Evolutionary conservation across 257 asterid genomes (phyloP).

Genomic region (Solanum etuberosum): DNA sequence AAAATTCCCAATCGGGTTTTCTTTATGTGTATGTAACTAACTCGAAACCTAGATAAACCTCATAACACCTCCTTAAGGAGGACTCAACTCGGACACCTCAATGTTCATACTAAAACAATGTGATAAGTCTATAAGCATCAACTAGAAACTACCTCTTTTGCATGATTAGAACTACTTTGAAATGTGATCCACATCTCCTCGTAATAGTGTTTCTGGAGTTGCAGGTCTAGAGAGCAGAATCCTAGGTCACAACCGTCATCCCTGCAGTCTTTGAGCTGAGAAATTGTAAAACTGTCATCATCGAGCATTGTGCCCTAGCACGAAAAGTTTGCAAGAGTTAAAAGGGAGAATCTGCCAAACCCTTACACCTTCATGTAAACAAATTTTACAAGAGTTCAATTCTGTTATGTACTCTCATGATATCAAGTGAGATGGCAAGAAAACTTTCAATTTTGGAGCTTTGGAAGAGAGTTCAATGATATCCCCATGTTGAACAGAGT

Average conservation of each 20-base stretch:
- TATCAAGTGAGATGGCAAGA: conserved; percentile 37
- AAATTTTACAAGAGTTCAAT: neutral
- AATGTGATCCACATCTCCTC: neutral
- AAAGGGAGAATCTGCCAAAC: neutral
- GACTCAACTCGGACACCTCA: neutral
- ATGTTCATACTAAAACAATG: neutral
- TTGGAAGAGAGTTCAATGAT: conserved; percentile 50
- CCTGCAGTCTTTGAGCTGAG: neutral
- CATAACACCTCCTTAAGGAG: neutral
- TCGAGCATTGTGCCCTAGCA: neutral
- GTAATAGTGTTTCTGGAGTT: neutral
- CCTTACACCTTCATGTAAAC: neutral
- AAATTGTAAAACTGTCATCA: neutral
- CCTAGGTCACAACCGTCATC: neutral
- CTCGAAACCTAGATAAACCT: neutral
- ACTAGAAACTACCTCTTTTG: neutral
- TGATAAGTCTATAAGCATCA: neutral
- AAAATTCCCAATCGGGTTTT: neutral
- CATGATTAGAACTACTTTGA: neutral
- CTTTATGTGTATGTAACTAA: neutral
- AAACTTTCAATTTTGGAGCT: conserved; percentile 63
- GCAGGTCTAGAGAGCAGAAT: neutral
- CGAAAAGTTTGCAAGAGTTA: neutral
- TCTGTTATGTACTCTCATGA: conserved; percentile 1
- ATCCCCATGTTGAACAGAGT: conserved; percentile 60